Evolutionary conservation across 1,284 basidiomycete species (phyloP).

Genomic region (Melampsora larici-populina): DNA sequence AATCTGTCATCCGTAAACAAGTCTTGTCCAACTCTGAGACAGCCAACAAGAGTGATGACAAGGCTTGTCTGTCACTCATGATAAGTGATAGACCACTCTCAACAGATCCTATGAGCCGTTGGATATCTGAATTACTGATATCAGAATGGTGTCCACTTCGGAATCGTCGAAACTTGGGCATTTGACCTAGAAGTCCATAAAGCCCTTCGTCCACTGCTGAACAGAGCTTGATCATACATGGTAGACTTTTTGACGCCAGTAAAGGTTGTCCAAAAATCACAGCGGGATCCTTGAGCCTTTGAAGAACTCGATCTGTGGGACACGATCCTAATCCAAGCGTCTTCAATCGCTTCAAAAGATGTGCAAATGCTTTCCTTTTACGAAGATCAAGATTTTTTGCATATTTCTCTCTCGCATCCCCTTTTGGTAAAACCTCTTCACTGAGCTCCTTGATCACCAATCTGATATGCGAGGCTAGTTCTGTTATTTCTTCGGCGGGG

Average conservation of each 20-base stretch:
- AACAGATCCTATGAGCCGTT: slow-evolving; percentile 35
- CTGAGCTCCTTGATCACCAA: slow-evolving; percentile 65
- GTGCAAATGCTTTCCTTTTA: slow-evolving; percentile 87
- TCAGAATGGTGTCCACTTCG: slow-evolving; percentile 39
- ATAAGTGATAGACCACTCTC: slow-evolving; percentile 37
- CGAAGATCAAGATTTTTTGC: slow-evolving; percentile 71
- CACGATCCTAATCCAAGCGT: slow-evolving; percentile 64
- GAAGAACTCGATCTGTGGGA: slow-evolving; percentile 45
- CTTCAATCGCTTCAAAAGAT: slow-evolving; percentile 84
- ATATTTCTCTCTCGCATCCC: slow-evolving; percentile 66
- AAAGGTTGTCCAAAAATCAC: slow-evolving; percentile 36
- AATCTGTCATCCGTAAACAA: slow-evolving; percentile 17
- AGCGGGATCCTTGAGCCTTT: slow-evolving; percentile 16
- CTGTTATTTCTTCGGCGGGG: slow-evolving; percentile 57
- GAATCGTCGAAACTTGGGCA: slow-evolving; percentile 34
- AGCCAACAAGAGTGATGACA: slow-evolving; percentile 12
- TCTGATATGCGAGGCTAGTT: slow-evolving; percentile 73
- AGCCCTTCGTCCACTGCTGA: slow-evolving; percentile 20
- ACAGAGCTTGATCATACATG: slow-evolving; percentile 9
- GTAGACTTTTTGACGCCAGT: slow-evolving; percentile 12
- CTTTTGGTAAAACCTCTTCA: slow-evolving; percentile 59
- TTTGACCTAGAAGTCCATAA: slow-evolving; percentile 32
- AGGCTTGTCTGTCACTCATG: slow-evolving; percentile 12
- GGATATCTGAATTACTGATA: slow-evolving; percentile 28
- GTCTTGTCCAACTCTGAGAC: slow-evolving; percentile 6